Evolutionary conservation across 139 green algal genomes (phyloP).

Genomic region (Trebouxia sp.): DNA sequence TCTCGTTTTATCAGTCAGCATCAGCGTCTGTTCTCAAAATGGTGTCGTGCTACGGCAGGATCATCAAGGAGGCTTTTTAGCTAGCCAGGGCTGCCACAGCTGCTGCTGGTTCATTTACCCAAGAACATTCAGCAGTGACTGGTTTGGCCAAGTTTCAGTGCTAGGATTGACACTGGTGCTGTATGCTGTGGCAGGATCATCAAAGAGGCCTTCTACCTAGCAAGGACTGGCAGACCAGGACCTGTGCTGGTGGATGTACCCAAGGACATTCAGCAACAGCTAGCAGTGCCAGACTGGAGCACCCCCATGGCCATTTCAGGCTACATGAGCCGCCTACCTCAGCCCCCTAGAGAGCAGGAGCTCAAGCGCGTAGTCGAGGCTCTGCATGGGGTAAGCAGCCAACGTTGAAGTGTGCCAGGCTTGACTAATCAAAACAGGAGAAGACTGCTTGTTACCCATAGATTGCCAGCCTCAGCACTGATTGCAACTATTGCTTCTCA

Average conservation of each 20-base stretch:
- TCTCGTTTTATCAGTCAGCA: no score
- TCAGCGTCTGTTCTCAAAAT: slow-evolving; percentile 70
- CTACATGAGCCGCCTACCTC: slow-evolving; percentile 92
- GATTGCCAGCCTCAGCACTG: no score
- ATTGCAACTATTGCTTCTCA: no score
- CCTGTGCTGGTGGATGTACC: slow-evolving; percentile 97
- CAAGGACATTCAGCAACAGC: slow-evolving; percentile 98
- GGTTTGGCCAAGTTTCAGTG: no score
- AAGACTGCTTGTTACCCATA: no score
- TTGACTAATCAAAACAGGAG: not conserved
- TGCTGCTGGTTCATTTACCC: slow-evolving; percentile 96
- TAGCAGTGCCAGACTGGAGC: slow-evolving; percentile 91
- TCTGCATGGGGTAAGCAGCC: slow-evolving; percentile 41
- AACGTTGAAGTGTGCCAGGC: not conserved
- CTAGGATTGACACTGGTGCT: no score
- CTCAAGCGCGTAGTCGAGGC: slow-evolving; percentile 59
- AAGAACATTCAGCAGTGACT: slow-evolving; percentile 99
- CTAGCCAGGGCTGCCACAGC: slow-evolving; percentile 90
- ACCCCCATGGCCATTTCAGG: slow-evolving; percentile 77
- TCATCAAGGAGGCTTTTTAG: slow-evolving; percentile 81
- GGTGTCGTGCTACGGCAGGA: slow-evolving; percentile 60
- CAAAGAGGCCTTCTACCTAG: slow-evolving; percentile 97
- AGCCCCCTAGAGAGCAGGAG: slow-evolving; percentile 32
- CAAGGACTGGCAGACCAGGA: slow-evolving; percentile 86
- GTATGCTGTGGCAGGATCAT: slow-evolving; percentile 20